Base-by-base conservation (phyloP, 2,329 filamentous ascomycete genomes). In the Didymella lethalis region DNA sequence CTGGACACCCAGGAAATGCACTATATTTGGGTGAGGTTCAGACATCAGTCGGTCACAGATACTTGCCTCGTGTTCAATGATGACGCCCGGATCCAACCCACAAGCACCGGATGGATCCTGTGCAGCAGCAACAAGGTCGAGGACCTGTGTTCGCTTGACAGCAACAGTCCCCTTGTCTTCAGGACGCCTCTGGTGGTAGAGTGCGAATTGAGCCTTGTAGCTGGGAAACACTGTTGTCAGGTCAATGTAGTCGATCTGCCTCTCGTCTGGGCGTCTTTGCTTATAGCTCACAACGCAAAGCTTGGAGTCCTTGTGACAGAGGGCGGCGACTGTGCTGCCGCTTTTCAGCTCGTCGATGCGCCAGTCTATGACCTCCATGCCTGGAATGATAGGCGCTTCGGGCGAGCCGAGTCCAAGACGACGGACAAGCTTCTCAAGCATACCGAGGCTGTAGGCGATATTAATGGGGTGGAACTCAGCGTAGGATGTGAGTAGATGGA, bases 321-420 rank as follows among this genome's bases (percentile, higher is more conserved):
- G 43, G 5, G 31, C 41, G 25, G 23, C 20, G 7, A 40, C 8
- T 2, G 16, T 20, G 14, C 36, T 38, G 10, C 41, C 12, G 8
- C 29, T 16, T n/a, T 38, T 29, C 16, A 46, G 23, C 41, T 53
- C 41, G 6, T 38, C 20, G 6, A 53, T 16, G 23, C 32, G 43
- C 50, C 50, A 53, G 12, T 46, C 50, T 29, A 47, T 18, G 23
- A 53, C 50, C 28, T 53, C 31, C 50, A 53, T 53, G 4, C 43
- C 50, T 23, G 50, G 43, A 10, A 53, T 53, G 8, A 25, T 31
- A 20, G 50, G 50, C 10, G 43, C 31, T 23, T 53, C 25, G n/a
- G 40, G 40, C 6, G 41, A 28, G 4, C 41, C 41, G 6, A 53
- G 7, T 23, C 41, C 43, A 20, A 47, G n/a, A 28, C 32, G 41